Base-by-base conservation (phyloP, 305 asterid species). In the Solanum hybrid region DNA sequence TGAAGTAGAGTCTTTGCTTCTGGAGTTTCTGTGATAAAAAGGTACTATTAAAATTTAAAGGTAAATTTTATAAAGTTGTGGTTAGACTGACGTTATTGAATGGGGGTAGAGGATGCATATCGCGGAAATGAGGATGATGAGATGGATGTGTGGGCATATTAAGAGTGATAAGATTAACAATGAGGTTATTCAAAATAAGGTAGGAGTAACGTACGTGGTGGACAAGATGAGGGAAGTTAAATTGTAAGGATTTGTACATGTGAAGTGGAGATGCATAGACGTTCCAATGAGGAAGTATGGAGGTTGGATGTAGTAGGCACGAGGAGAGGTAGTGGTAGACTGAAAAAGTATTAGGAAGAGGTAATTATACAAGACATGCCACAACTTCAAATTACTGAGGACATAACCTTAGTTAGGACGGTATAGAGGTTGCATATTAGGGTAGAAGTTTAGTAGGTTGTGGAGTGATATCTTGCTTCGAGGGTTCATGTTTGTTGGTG, bases 181-280 rank as follows among this genome's bases (percentile, higher is more conserved):
- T 57, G 24, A 57, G 69, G 69, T 57, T 57, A 57, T 57, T 18
- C 24, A 0, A 18, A 0, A 57, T 57, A 57, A 57, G 24, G 69
- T 57, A 57, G 5, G 24, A 57, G 24, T 18, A 2, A 18, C 1
- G 11, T 57, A 0, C 11, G 24, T 7, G 24, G 1, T 57, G 69
- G 5, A 57, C 69, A 57, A 57, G 69, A 57, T 6, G 10, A 57
- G 11, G 67, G 24, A 57, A 0, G 24, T 18, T 0, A 57, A 57
- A 57, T 57, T 57, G 69, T 57, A 0, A 57, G 69, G 24, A 18
- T 57, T 57, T 57, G 69, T 57, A 57, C 4, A 7, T 57, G 11
- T 18, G 69, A 18, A 57, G 1, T 7, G 24, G 24, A 0, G 0
- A 57, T 57, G 5, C 24, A 57, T 0, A 18, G 0, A 57, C 24